phyloP scores from a whole-genome alignment of 1,284 basidiomycete genomes.

The Lentinus polychrous region DNA sequence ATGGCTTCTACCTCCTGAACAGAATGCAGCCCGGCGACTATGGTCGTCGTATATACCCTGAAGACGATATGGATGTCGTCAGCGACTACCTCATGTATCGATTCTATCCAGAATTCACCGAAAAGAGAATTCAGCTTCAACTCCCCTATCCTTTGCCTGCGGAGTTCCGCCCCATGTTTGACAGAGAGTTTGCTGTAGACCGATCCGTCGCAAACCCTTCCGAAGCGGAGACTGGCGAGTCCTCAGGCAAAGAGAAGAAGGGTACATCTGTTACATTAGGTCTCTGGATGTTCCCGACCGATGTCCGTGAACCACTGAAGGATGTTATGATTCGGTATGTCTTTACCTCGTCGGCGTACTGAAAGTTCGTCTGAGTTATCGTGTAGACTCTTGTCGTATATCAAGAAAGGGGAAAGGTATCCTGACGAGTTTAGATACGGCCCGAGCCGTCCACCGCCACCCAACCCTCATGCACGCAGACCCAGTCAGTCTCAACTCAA shows the following conservation, averaged over 20 bases:
- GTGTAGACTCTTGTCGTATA: conserved; percentile 52
- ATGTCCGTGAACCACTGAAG: conserved; percentile 63
- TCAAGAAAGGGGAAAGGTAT: conserved; percentile 57
- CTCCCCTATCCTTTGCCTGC: conserved; percentile 24
- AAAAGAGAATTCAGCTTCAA: conserved; percentile 37
- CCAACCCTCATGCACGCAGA: conserved; percentile 32
- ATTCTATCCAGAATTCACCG: conserved; percentile 64
- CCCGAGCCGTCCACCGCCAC: conserved; percentile 54
- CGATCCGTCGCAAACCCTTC: conserved; percentile 12
- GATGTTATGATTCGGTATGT: conserved; percentile 58
- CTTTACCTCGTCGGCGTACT: not conserved
- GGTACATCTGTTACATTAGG: conserved; percentile 60
- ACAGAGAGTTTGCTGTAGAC: conserved; percentile 21
- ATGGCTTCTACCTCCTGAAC: conserved; percentile 85
- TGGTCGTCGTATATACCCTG: conserved; percentile 68
- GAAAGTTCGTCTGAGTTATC: conserved; percentile 3
- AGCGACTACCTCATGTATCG: conserved; percentile 70
- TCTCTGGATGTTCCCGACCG: conserved; percentile 74
- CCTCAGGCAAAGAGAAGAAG: conserved; percentile 35
- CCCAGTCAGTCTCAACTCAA: conserved; percentile 11
- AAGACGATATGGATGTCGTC: conserved; percentile 67
- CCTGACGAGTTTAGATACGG: conserved; percentile 65
- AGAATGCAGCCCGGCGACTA: conserved; percentile 84
- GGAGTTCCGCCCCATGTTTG: conserved; percentile 17
- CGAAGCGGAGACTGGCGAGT: conserved; percentile 9